Conservation (phyloP, 2,329 filamentous ascomycete genomes). For the Trematosphaeria pertusa region DNA sequence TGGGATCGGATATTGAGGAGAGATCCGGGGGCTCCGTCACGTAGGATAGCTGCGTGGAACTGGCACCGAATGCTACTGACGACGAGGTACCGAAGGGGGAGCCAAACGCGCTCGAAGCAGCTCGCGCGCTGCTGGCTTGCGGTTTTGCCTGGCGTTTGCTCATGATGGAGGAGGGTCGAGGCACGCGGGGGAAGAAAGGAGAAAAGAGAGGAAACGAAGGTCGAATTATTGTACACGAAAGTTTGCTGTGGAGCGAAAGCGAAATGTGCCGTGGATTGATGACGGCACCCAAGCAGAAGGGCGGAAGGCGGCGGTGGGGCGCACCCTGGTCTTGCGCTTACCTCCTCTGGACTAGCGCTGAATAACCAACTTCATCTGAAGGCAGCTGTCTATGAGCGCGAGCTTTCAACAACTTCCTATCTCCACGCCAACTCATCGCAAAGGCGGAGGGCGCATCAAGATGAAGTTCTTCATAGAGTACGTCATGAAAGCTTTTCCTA, state of each 20-base stretch:
- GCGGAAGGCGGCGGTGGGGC: conserved; percentile 20
- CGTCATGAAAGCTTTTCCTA: conserved; percentile 31
- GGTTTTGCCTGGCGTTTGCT: conserved; percentile 68
- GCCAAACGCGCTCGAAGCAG: conserved; percentile 56
- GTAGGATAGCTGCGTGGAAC: conserved; percentile 77
- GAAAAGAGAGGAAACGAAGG: conserved; percentile 5
- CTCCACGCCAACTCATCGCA: conserved; percentile 28
- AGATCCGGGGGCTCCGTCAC: conserved; percentile 86
- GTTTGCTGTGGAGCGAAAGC: background rate
- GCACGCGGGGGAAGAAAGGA: conserved; percentile 1
- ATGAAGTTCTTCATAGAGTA: conserved; percentile 85
- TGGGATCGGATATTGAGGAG: conserved; percentile 76
- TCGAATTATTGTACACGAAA: conserved; percentile 3
- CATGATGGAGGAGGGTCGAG: conserved; percentile 48
- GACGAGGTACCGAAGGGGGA: conserved; percentile 46
- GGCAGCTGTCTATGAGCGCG: conserved; percentile 14
- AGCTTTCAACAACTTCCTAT: conserved; percentile 23
- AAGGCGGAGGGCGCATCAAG: conserved; percentile 40
- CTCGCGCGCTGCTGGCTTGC: conserved; percentile 69
- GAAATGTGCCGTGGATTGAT: conserved; percentile 24
- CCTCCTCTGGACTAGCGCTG: conserved; percentile 1
- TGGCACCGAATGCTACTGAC: conserved; percentile 52
- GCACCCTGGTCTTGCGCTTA: conserved; percentile 15
- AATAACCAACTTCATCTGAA: conserved; percentile 19
- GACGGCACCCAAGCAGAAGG: conserved; percentile 25